These are phyloP conservation scores for Monosporascus sp. DNA, from an alignment of 2,329 filamentous ascomycete species.

Conservation along the genomic window DNA sequence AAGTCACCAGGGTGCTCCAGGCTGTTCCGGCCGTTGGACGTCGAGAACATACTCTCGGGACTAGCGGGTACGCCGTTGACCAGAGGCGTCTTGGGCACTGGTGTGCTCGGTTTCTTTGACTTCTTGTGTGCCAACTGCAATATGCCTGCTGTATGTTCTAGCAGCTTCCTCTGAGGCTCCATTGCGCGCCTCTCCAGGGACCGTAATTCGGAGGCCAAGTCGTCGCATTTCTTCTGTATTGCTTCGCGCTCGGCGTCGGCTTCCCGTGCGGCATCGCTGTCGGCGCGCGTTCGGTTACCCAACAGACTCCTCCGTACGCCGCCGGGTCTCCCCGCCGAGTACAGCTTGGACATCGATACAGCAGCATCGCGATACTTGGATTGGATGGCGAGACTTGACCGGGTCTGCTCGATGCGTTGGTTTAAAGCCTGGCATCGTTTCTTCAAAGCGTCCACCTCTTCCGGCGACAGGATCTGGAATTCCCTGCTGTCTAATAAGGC, in stretches of 20 bases:
- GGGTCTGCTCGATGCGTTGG: constrained; percentile 74
- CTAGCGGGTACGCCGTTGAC: constrained; percentile 63
- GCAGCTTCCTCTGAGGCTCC: constrained; percentile 66
- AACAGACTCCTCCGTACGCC: constrained; percentile 44
- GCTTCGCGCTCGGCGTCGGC: constrained; percentile 70
- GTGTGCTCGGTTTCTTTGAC: constrained; percentile 50
- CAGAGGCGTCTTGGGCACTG: constrained; percentile 34
- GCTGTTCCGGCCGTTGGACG: constrained; percentile 56
- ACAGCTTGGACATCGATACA: constrained; percentile 75
- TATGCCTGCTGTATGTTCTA: constrained; percentile 90
- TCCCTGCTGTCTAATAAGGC: constrained; percentile 82
- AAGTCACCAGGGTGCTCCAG: constrained; percentile 49
- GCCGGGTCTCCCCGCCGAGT: constrained; percentile 51
- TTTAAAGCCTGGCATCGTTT: constrained; percentile 71
- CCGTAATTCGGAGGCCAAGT: constrained; percentile 75
- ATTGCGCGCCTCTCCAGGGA: constrained; percentile 71
- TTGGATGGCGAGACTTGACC: constrained; percentile 80
- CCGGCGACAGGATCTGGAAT: constrained; percentile 81
- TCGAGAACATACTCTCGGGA: constrained; percentile 70
- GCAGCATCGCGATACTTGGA: constrained; percentile 93
- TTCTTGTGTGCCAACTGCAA: constrained; percentile 83
- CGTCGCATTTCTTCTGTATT: constrained; percentile 78
- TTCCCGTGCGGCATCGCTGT: constrained; percentile 46
- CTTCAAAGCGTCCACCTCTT: constrained; percentile 88
- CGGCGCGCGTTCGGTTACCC: constrained; percentile 43